Base-by-base conservation (phyloP, 768 basidiomycete genomes). In the Saitozyma sp. region DNA sequence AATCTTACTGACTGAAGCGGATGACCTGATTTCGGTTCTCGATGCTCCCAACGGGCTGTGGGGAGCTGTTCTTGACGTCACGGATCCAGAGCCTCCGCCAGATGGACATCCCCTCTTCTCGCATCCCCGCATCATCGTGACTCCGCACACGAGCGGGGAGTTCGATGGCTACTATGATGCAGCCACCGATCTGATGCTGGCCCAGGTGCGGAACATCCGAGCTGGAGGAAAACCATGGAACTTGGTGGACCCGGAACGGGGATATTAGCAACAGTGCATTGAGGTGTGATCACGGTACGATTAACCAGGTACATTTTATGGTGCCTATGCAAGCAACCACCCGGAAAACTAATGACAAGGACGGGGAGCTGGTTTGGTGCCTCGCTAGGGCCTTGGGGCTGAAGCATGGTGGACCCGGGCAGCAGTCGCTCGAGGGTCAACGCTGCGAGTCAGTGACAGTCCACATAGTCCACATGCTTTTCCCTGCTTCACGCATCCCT, bases 1-100 rank as follows among this genome's bases (percentile, higher is more conserved):
- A 50, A 80, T 80, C 6, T 73, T 76, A 52, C 69, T 80, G 11
- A 69, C 77, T 20, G 66, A 75, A 41, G 73, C 78, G 11, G 75
- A 76, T 77, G 42, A 62, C 51, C 38, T 3, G 37, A 49, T 6
- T 9, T 1, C 65, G 75, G 69, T 74, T 17, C 65, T 60, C 54
- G 62, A 74, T 19, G 51, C 75, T 37, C 38, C 60, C 29, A 64
- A 68, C 39, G 29, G 55, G 16, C 63, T 78, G 38, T 61, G 54
- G 40, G 76, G 70, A n/a, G 70, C 64, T 5, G 75, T 71, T 10
- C 61, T 79, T 6, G 78, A 79, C 69, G 81, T 82, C 1, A 81
- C 80, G 1, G 70, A 77, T 37, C 80, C 81, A 9, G 81, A 82
- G 63, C 81, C 81, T 0, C 71, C 81, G 7, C 74, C 80, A 0